Base-by-base conservation (phyloP, 176 grass and related monocot species). In the Oryza rufipogon region DNA sequence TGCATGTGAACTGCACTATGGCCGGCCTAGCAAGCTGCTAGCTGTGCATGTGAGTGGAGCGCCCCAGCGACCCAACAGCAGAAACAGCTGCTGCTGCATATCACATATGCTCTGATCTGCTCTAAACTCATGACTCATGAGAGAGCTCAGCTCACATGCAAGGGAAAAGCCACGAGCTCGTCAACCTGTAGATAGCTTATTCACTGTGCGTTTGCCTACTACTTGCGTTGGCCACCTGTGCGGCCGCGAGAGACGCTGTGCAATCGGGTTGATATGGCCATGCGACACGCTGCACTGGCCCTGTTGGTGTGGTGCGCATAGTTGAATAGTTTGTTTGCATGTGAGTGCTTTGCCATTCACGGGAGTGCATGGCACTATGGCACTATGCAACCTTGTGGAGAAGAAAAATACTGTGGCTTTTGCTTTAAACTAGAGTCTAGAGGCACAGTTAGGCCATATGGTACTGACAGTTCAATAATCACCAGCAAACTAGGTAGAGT, bases 1-100 rank as follows among this genome's bases (percentile, higher is more conserved):
- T 76, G 73, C 83, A 78, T 86, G 88, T 86, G 78, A 77, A 10
- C 56, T 72, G 83, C 83, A 81, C 83, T 77, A 85, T 70, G 71
- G 1, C 48, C 64, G 66, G 2, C 11, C 23, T 47, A 39, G 58
- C 58, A 63, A 64, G 13, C 7, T 64, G 13, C 7, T 64, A n/a
- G 39, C 39, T 9, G 52, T 65, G 66, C 65, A 71, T 77, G 73
- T 82, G 79, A 64, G 28, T 28, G 42, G 69, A 61, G 26, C 45
- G 64, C 34, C 52, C 65, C 48, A 6, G 75, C 58, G 32, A 32
- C n/a, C 30, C 5, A 48, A 7, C 19, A n/a, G 54, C 54, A 58
- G 51, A 56, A 12, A 19, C 51, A 66, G 36, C 5, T 38, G 36
- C 73, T 65, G 52, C 86, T 69, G 30, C 48, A 32, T 32, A 32